These are phyloP conservation scores for Drosera capensis DNA, from an alignment of 148 eudicot genomes.

Conservation along the genomic window DNA sequence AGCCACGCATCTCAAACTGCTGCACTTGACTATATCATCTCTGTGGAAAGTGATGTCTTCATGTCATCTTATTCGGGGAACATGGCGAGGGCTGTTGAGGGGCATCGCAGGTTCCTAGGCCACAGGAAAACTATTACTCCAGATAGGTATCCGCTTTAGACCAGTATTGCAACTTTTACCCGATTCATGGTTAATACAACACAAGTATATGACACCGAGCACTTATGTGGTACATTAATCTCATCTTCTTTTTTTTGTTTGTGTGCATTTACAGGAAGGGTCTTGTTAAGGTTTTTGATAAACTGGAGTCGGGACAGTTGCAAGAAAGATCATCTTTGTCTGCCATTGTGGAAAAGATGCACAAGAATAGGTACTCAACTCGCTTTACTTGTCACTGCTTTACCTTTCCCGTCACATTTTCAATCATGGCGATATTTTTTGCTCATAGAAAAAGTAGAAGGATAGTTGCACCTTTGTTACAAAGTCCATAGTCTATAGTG, in stretches of 20 bases:
- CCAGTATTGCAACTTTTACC: background rate
- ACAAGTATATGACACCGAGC: background rate
- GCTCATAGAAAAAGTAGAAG: too few relatives aligned
- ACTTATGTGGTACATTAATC: too few relatives aligned
- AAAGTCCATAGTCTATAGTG: too few relatives aligned
- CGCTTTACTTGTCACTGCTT: too few relatives aligned
- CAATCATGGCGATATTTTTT: too few relatives aligned
- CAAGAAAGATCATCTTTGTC: conserved; percentile 32
- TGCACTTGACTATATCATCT: conserved; percentile 89
- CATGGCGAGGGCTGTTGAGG: conserved; percentile 96
- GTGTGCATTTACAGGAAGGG: conserved; percentile 46
- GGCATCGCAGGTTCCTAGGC: conserved; percentile 71
- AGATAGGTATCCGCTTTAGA: conserved; percentile 39
- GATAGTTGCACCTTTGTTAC: too few relatives aligned
- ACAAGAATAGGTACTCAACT: conserved; percentile 42
- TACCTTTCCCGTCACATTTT: background rate
- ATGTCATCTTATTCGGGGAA: conserved; percentile 90
- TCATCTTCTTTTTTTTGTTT: too few relatives aligned
- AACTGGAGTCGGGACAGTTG: conserved; percentile 45
- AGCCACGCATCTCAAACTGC: conserved; percentile 99
- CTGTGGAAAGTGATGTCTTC: conserved; percentile 67
- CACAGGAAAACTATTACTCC: conserved; percentile 77
- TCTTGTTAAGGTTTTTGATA: conserved; percentile 62
- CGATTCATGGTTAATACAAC: background rate
- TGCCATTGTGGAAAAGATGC: conserved; percentile 37